A percentile compares a stretch with the other conserved stretches of the same genome.
Conservation (phyloP, 2,329 filamentous ascomycete genomes). For the Talaromyces sp. region DNA sequence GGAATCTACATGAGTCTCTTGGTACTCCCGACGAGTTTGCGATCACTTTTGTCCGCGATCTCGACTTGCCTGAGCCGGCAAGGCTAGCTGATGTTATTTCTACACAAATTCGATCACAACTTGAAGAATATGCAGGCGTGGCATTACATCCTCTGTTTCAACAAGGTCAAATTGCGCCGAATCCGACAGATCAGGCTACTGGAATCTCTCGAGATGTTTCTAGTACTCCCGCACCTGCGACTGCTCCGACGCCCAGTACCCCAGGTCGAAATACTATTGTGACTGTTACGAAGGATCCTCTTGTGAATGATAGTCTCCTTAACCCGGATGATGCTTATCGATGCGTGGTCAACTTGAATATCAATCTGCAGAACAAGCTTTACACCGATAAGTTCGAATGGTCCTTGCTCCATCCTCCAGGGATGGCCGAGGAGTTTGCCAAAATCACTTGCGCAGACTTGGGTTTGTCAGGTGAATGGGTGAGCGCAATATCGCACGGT, state of each 20-base stretch:
- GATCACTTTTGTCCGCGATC: conserved; percentile 80
- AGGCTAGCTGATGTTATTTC: conserved; percentile 73
- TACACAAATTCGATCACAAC: conserved; percentile 86
- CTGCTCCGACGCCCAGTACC: conserved; percentile 56
- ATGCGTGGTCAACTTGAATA: conserved; percentile 83
- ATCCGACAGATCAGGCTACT: conserved; percentile 22
- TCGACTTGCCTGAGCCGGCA: conserved; percentile 76
- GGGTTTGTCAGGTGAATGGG: conserved; percentile 85
- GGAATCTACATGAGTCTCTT: conserved; percentile 93
- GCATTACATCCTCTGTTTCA: conserved; percentile 91
- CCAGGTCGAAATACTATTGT: conserved; percentile 21
- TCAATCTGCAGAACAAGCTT: conserved; percentile 84
- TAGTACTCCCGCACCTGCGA: conserved; percentile 48
- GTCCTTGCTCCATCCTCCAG: conserved; percentile 87
- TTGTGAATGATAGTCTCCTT: conserved; percentile 63
- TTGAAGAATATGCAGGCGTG: conserved; percentile 93
- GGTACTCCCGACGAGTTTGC: conserved; percentile 96
- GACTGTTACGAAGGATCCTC: conserved; percentile 30
- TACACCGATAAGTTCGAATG: conserved; percentile 98
- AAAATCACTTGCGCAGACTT: conserved; percentile 89
- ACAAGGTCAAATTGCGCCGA: conserved; percentile 29
- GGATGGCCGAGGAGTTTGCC: conserved; percentile 87
- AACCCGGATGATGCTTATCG: conserved; percentile 94
- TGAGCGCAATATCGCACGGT: conserved; percentile 87
- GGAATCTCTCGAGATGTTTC: conserved; percentile 50